Evolutionary conservation across 257 asterid genomes (phyloP).

Genomic region (Eustoma russellianum): DNA sequence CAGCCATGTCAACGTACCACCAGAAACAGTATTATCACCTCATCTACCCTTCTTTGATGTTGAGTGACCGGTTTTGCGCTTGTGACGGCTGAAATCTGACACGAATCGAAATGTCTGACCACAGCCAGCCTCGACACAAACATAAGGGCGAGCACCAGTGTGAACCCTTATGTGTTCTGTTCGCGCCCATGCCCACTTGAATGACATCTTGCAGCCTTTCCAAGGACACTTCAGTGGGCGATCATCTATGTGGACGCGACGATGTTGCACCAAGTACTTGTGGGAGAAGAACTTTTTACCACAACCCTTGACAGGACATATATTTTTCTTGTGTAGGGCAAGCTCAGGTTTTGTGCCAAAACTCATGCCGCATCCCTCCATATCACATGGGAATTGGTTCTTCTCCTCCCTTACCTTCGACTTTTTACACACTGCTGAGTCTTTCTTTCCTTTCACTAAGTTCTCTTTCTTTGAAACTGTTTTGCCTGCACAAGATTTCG

Average conservation of each 20-base stretch:
- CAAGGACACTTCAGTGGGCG: constrained; percentile 98
- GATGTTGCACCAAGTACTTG: constrained; percentile 92
- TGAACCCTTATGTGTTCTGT: constrained; percentile 97
- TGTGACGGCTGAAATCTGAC: constrained; percentile 98
- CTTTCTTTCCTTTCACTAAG: constrained; percentile 32
- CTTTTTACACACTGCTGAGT: constrained; percentile 15
- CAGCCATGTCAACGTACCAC: too few relatives aligned
- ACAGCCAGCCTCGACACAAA: constrained; percentile 73
- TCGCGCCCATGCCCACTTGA: constrained; percentile 99
- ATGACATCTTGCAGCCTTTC: constrained; percentile 98
- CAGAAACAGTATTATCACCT: too few relatives aligned
- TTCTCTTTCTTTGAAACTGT: constrained; percentile 32
- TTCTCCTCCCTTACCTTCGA: constrained; percentile 41
- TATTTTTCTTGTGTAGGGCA: constrained; percentile 48
- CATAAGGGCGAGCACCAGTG: constrained; percentile 93
- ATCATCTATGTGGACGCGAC: constrained; percentile 92
- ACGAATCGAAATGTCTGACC: constrained; percentile 95
- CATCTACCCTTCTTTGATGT: constrained; percentile 45
- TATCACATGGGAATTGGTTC: constrained; percentile 57
- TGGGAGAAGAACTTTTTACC: constrained; percentile 95
- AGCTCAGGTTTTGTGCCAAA: constrained; percentile 77
- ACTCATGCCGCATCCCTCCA: constrained; percentile 90
- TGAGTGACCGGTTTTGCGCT: constrained; percentile 93
- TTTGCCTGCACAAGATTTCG: constrained; percentile 28
- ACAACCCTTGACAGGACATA: constrained; percentile 90